phyloP scores from a whole-genome alignment of 2,329 filamentous ascomycete genomes.

The Trichophyton verrucosum region DNA sequence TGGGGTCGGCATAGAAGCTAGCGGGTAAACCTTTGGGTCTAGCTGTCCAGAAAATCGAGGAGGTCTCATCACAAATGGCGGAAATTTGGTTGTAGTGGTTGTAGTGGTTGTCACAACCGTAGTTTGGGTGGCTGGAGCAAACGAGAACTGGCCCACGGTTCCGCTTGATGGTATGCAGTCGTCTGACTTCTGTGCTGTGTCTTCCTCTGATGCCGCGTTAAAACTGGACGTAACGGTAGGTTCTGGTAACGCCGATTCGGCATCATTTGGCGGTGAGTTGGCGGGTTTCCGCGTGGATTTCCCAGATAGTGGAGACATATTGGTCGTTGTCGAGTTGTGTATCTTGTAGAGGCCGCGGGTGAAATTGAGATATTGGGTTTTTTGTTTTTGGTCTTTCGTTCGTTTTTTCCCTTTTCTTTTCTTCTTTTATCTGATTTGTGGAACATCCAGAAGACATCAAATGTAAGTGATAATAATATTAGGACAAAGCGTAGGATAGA shows the following conservation, averaged over 20 bases:
- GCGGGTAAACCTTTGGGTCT: constrained; percentile 79
- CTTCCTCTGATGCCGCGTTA: neutral
- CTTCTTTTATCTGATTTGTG: neutral
- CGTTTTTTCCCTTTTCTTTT: neutral
- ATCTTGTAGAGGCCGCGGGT: neutral
- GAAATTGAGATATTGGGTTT: neutral
- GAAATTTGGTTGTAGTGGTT: constrained; percentile 69
- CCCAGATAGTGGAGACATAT: neutral
- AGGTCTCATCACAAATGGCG: constrained; percentile 67
- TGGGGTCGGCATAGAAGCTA: constrained; percentile 73
- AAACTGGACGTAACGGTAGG: neutral
- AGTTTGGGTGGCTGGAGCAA: constrained; percentile 51
- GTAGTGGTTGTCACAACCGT: constrained; percentile 79
- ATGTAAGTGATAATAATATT: neutral
- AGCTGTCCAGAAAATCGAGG: constrained; percentile 58
- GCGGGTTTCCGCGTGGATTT: constrained; percentile 1
- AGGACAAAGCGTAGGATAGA: neutral
- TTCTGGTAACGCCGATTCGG: neutral
- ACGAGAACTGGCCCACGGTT: constrained; percentile 48
- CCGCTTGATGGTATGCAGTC: neutral
- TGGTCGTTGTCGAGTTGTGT: neutral
- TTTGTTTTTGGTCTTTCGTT: neutral
- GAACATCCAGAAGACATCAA: neutral
- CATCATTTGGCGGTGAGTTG: neutral
- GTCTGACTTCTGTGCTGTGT: neutral